Evolutionary conservation across 805 yeast genomes (phyloP).

Genomic region (Jamesozyma piceae): DNA sequence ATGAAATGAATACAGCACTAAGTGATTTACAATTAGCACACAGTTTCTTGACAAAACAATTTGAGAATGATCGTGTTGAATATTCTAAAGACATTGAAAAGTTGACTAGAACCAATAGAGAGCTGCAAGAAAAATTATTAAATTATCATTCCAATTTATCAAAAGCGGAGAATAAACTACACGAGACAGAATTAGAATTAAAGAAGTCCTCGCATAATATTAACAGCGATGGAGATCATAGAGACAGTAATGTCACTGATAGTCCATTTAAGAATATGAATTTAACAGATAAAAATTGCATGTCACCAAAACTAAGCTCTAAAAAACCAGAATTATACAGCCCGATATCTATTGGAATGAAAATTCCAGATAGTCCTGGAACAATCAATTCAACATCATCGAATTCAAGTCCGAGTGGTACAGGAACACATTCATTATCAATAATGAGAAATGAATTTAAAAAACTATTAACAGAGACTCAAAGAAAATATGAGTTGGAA

Average conservation of each 20-base stretch:
- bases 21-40: slow-evolving; percentile 65
- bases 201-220: slow-evolving; percentile 24
- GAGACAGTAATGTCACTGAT: slow-evolving; percentile 36
- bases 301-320: background rate
- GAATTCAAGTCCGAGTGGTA: background rate
- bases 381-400: background rate
- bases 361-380: background rate
- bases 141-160: slow-evolving; percentile 28
- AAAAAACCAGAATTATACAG: background rate
- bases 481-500: slow-evolving; percentile 51
- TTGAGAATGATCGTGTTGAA: slow-evolving; percentile 53
- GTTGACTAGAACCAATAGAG: slow-evolving; percentile 41
- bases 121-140: slow-evolving; percentile 44
- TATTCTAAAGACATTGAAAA: slow-evolving; percentile 45
- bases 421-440: slow-evolving; percentile 35
- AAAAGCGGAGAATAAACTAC: slow-evolving; percentile 26
- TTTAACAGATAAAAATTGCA: background rate
- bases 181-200: slow-evolving; percentile 32
- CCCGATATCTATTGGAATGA: background rate
- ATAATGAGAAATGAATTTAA: slow-evolving; percentile 62
- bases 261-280: background rate
- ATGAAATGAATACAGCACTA: slow-evolving; percentile 45
- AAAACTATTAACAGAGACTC: slow-evolving; percentile 52
- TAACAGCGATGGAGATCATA: slow-evolving; percentile 2
- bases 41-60: slow-evolving; percentile 57